Evolutionary conservation across 352 stramenopile genomes (phyloP).

Genomic region (Phytophthora sojae): DNA sequence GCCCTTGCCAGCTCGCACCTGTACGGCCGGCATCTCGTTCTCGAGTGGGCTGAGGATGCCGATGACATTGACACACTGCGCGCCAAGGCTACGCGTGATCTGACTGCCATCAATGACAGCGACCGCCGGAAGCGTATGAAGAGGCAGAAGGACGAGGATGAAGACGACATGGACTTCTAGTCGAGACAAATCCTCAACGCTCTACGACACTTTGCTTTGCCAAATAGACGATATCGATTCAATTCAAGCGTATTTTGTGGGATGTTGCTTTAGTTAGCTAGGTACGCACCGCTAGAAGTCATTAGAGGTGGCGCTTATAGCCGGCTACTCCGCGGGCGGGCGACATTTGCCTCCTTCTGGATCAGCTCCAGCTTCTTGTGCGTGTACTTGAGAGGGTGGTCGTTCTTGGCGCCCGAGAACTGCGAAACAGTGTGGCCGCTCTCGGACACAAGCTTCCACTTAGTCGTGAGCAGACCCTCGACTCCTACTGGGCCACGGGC

Average conservation of each 20-base stretch:
- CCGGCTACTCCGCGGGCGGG: conserved; percentile 75
- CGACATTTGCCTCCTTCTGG: conserved; percentile 61
- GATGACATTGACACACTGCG: conserved; percentile 88
- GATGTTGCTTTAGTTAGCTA: not conserved
- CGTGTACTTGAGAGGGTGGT: conserved; percentile 72
- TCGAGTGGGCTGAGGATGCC: conserved; percentile 96
- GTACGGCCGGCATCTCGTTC: conserved; percentile 98
- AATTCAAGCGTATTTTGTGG: conserved; percentile 27
- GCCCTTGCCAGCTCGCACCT: conserved; percentile 96
- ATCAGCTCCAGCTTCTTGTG: conserved; percentile 83
- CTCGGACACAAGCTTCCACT: conserved; percentile 95
- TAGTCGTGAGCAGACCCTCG: conserved; percentile 97
- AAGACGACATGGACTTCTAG: conserved; percentile 58
- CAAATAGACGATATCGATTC: not conserved
- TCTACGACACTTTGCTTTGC: too few species aligned
- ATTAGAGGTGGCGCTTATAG: conserved; percentile 48
- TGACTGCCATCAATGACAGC: conserved; percentile 74
- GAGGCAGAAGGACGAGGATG: conserved; percentile 51
- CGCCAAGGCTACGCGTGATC: conserved; percentile 79
- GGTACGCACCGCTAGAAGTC: not conserved
- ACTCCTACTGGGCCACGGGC: conserved; percentile 96
- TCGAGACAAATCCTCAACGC: conserved; percentile 10
- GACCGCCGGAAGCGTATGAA: conserved; percentile 76
- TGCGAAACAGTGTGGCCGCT: conserved; percentile 85
- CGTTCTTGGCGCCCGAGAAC: conserved; percentile 53